Percentiles rank a stretch among this genome's conserved stretches.
phyloP scores from a whole-genome alignment of 1,139 yeast species.

The Kluyveromyces marxianus region DNA sequence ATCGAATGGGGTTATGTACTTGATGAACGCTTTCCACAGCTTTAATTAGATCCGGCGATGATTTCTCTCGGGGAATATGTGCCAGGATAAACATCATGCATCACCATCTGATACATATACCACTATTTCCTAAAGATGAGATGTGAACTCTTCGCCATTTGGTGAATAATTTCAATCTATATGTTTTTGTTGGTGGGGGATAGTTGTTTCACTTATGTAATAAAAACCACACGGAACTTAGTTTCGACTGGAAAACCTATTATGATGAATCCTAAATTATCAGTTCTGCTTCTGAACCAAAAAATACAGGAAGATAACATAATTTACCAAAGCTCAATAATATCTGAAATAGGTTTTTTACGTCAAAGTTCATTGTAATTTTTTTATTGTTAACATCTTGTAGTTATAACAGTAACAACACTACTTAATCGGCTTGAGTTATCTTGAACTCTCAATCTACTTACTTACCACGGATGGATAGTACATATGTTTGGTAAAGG shows the following conservation, averaged over 20 bases:
- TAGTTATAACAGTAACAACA: background rate
- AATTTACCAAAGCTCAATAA: constrained; percentile 24
- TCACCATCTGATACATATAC: constrained; percentile 30
- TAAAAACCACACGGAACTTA: too few species aligned
- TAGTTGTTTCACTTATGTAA: background rate
- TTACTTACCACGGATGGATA: too few species aligned
- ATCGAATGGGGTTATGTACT: background rate
- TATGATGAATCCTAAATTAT: constrained; percentile 26
- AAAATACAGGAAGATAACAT: constrained; percentile 27
- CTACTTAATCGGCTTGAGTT: too few species aligned
- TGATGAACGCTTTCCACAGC: constrained; percentile 31
- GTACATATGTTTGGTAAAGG: too few species aligned
- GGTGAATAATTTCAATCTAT: background rate
- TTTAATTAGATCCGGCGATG: constrained; percentile 31
- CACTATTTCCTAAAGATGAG: background rate
- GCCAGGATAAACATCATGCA: constrained; percentile 32
- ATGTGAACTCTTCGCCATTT: too few species aligned
- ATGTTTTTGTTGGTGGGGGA: constrained; percentile 7
- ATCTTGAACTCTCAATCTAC: too few species aligned
- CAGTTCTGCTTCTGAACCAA: constrained; percentile 34
- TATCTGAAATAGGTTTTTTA: background rate
- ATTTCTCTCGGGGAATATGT: constrained; percentile 29
- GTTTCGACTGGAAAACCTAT: background rate
- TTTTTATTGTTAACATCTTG: background rate
- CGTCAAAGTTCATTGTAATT: background rate